phyloP scores from a whole-genome alignment of 176 grass and related monocot species.

The Rhynchospora tenuis region DNA sequence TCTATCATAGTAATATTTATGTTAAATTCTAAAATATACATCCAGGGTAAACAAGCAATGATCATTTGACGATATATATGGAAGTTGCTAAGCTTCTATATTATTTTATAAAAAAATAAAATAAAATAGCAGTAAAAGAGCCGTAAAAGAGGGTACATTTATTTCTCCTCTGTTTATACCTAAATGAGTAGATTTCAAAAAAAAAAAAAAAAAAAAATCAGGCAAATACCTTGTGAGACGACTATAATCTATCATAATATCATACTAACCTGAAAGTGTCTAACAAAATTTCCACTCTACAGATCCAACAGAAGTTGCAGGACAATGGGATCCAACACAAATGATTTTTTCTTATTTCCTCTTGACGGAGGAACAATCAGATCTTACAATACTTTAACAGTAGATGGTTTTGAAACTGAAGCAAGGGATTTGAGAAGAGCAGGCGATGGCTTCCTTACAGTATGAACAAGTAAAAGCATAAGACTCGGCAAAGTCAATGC shows the following conservation, averaged over 20 bases:
- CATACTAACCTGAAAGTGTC: background rate
- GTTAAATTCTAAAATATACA: background rate
- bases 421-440: slow-evolving; percentile 52
- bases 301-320: background rate
- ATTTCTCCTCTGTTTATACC: background rate
- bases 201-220: too few relatives aligned
- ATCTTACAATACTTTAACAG: slow-evolving; percentile 5
- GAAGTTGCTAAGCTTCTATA: background rate
- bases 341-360: background rate
- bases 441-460: slow-evolving; percentile 69
- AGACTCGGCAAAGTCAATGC: slow-evolving; percentile 71
- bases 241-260: background rate
- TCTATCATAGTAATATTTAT: background rate
- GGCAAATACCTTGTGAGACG: background rate
- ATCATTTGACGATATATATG: background rate
- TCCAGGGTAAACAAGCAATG: background rate
- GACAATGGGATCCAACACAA: background rate
- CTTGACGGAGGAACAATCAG: background rate
- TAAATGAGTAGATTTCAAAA: background rate
- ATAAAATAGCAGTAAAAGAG: background rate
- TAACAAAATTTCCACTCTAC: background rate
- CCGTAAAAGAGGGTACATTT: background rate
- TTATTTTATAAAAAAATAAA: background rate
- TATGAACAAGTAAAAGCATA: slow-evolving; percentile 73
- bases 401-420: slow-evolving; percentile 7